phyloP scores from a whole-genome alignment of 2,329 filamentous ascomycete species.

The Aschersonia sp. region DNA sequence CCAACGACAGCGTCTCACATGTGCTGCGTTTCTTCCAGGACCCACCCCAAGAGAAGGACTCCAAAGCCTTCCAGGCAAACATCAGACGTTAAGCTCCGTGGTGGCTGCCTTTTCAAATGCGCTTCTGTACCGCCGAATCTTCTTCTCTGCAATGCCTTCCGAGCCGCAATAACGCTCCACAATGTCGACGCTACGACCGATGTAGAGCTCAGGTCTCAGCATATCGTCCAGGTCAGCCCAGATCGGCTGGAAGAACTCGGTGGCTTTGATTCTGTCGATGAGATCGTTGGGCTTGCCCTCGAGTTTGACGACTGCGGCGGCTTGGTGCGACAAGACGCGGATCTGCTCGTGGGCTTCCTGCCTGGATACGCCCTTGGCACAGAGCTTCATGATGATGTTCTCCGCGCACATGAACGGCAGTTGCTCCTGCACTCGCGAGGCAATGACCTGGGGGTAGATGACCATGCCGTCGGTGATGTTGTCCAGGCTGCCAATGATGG shows the following conservation, averaged over 20 bases:
- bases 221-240: constrained; percentile 53
- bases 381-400: constrained; percentile 61
- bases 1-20: too few species aligned
- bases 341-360: constrained; percentile 84
- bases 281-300: constrained; percentile 66
- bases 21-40: too few species aligned
- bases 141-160: constrained; percentile 22
- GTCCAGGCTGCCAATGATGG: constrained; percentile 50
- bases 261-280: constrained; percentile 59
- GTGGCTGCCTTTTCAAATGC: constrained; percentile 14
- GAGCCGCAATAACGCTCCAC: constrained; percentile 29
- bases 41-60: background rate
- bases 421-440: constrained; percentile 53
- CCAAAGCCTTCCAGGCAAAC: too few species aligned
- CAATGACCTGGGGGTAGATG: constrained; percentile 66
- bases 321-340: constrained; percentile 66
- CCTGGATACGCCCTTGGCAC: constrained; percentile 53
- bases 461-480: constrained; percentile 56
- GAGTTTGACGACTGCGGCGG: constrained; percentile 42
- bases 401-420: constrained; percentile 73
- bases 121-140: constrained; percentile 20
- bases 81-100: constrained; percentile 3
- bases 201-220: constrained; percentile 44
- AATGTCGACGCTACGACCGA: constrained; percentile 28
- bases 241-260: constrained; percentile 61